Evolutionary conservation across 805 yeast genomes (phyloP), one percentile per base, ranked within the genome.

Genomic region (Yamadazyma takamatsuzukensis): DNA sequence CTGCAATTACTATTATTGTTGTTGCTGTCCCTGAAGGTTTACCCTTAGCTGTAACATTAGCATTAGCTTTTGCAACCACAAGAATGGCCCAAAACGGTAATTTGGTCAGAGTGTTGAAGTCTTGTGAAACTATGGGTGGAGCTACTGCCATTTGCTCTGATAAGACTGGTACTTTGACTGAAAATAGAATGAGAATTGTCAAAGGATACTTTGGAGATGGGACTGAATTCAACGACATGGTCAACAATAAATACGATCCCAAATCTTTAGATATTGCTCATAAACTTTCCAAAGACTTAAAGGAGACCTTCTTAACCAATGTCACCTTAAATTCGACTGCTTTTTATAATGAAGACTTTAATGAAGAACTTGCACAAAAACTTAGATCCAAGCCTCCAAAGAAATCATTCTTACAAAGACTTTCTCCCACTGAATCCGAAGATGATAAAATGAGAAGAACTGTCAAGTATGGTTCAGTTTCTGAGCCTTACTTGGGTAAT

Each of bases 1-100:
- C 93, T 15, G 83, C 97, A 1, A 83, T 93, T 39, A 88, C 98
- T 0, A 74, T 93, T 47, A 79, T 93, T 18, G 98, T 90, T 11
- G 98, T 93, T 31, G 99, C 98, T 0, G 96, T 93, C n/a, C 99
- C 99, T 3, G 99, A 93, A 62, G 99, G 99, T 41, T 72, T 93
- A 36, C 99, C 99, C 1, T 68, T 93, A 36, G 99, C 99, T 2
- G 98, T 93, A 12, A 93, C 99, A 1, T 70, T 93, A 29, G 96
- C 98, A 0, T 68, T 93, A 45, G 98, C 98, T 0, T 93, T 93
- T 67, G 98, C 99, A 2, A 93, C 98, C 2, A 89, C 96, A 7
- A 76, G 97, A 60, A 93, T 93, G 99, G 88, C 95, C 14, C 83
- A 84, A 56, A 96, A 93, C 56, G 95, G 94, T 43, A 90, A 90